Evolutionary conservation across 2,329 filamentous ascomycete genomes (phyloP).

Genomic region (Fusarium cyanostomum): DNA sequence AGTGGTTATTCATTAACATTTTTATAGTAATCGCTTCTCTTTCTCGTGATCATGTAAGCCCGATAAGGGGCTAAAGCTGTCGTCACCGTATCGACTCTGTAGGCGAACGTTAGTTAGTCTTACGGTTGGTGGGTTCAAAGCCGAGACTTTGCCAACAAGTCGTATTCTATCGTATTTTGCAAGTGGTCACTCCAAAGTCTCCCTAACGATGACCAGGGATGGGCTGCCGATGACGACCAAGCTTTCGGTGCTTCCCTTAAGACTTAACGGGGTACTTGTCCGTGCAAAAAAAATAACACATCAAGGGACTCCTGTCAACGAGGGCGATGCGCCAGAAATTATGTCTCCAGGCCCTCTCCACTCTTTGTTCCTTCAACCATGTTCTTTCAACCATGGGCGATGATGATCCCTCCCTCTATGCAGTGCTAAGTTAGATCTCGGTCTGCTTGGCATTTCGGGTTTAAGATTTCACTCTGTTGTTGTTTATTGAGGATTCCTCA

Average conservation of each 20-base stretch:
- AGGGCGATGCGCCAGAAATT: neutral
- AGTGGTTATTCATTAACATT: conserved; percentile 6
- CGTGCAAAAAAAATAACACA: conserved; percentile 1
- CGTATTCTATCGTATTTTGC: conserved; percentile 1
- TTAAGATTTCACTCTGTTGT: conserved; percentile 1
- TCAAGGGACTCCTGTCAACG: neutral
- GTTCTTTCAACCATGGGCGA: conserved; percentile 20
- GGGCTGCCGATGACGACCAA: conserved; percentile 14
- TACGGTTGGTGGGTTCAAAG: conserved; percentile 19
- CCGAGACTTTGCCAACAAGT: conserved; percentile 21
- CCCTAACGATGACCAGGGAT: conserved; percentile 27
- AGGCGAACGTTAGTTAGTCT: conserved; percentile 25
- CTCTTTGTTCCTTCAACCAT: conserved; percentile 20
- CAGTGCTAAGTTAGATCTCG: conserved; percentile 22
- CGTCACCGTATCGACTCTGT: conserved; percentile 26
- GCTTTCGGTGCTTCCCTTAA: conserved; percentile 1
- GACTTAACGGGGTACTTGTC: neutral
- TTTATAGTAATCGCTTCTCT: conserved; percentile 2
- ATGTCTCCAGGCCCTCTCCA: conserved; percentile 26
- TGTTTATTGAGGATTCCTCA: neutral
- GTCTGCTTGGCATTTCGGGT: conserved; percentile 5
- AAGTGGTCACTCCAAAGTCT: conserved; percentile 19
- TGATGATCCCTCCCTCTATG: conserved; percentile 14
- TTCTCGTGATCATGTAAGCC: conserved; percentile 29
- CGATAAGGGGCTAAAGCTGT: conserved; percentile 18